Percentiles rank a stretch among this genome's conserved stretches.
Evolutionary conservation across 192 early-diverging fungal genomes (phyloP).

Genomic region (Backusella mclennaniae): DNA sequence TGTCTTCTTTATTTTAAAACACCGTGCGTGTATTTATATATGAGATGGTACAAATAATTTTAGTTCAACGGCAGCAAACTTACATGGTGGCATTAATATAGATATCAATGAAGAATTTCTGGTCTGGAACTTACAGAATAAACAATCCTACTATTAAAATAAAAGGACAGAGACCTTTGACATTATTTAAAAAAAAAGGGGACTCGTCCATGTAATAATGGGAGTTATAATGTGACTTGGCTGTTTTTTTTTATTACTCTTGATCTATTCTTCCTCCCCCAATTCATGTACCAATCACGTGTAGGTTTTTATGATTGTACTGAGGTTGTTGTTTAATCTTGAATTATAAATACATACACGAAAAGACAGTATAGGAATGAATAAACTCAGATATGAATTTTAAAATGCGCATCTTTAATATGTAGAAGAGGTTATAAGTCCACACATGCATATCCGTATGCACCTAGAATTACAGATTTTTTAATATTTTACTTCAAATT

Average conservation of each 20-base stretch:
- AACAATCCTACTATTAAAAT: background rate
- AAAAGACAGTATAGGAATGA: background rate
- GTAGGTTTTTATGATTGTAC: background rate
- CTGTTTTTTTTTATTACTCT: background rate
- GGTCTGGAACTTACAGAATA: background rate
- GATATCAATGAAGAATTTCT: background rate
- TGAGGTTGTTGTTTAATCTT: background rate
- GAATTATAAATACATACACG: background rate
- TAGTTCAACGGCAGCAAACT: background rate
- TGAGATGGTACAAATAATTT: background rate
- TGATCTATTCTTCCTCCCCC: background rate
- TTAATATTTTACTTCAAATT: too few relatives aligned
- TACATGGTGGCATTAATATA: background rate
- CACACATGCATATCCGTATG: too few relatives aligned
- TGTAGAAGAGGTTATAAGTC: too few relatives aligned
- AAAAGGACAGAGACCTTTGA: too few relatives aligned
- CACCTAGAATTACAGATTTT: too few relatives aligned
- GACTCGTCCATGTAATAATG: background rate
- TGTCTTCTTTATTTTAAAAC: background rate
- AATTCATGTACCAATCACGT: background rate
- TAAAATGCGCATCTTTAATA: too few relatives aligned
- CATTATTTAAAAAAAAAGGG: too few relatives aligned
- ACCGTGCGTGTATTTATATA: background rate
- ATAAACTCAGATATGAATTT: background rate
- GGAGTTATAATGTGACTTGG: background rate